These are phyloP conservation scores for Vigna nakashimae DNA, from an alignment of 306 rosid species.

Conservation along the genomic window DNA sequence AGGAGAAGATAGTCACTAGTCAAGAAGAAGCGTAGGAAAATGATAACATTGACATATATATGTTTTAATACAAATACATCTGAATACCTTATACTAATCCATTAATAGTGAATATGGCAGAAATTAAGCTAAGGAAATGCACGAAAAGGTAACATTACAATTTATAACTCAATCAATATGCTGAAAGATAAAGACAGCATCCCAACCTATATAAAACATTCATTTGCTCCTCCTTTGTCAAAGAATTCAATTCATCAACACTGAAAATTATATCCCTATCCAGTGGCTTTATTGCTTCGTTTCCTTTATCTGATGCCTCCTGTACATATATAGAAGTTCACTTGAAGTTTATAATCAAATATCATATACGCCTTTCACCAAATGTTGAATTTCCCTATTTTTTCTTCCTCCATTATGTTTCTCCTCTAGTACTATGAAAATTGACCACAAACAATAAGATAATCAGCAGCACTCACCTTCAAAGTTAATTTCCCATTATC, in stretches of 20 bases:
- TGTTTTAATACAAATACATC: background rate
- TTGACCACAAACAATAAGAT: slow-evolving; percentile 9
- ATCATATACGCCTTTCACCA: background rate
- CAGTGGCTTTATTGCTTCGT: slow-evolving; percentile 36
- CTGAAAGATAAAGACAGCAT: slow-evolving; percentile 12
- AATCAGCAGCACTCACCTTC: slow-evolving; percentile 57
- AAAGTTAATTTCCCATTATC: slow-evolving; percentile 54
- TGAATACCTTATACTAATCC: background rate
- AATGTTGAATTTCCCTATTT: background rate
- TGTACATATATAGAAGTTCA: slow-evolving; percentile 46
- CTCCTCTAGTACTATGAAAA: slow-evolving; percentile 29
- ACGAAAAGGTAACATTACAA: background rate
- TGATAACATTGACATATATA: background rate
- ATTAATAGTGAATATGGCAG: background rate
- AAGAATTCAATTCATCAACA: slow-evolving; percentile 71
- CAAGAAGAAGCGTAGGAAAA: background rate
- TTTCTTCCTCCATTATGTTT: slow-evolving; percentile 9
- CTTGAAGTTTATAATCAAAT: slow-evolving; percentile 31
- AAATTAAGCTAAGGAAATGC: background rate
- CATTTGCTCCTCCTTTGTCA: slow-evolving; percentile 84
- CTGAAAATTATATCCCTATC: slow-evolving; percentile 51
- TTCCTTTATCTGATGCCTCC: slow-evolving; percentile 68
- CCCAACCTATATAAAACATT: slow-evolving; percentile 63
- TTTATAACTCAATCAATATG: slow-evolving; percentile 13
- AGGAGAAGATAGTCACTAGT: background rate